Evolutionary conservation across 2,329 filamentous ascomycete species (phyloP), one percentile per base, ranked within the genome.

Genomic region (Colletotrichum eremochloae): DNA sequence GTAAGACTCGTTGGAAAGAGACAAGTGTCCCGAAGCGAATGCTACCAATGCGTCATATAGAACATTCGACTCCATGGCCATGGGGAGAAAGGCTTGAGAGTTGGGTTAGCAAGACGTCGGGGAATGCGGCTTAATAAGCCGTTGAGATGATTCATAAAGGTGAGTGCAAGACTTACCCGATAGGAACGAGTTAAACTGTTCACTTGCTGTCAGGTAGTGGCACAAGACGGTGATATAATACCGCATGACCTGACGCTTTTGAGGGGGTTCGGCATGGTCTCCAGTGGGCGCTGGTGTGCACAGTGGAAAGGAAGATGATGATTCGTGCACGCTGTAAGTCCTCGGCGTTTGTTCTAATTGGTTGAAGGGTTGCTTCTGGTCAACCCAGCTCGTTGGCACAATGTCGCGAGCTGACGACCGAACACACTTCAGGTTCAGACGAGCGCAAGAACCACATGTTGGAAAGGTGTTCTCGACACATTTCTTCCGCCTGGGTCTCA

Each of bases 1-100:
- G 42, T 72, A 74, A 1, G 63, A 53, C 2, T 57, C 29, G 24
- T 75, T 60, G 9, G 44, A 61, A 24, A 75, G 65, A 1, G 72
- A 72, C 6, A 75, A 38, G 14, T 75, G 74, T 2, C 72, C 68
- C 1, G 72, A 67, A 8, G 74, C 68, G 2, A 74, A 70, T 0
- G 74, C 65, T 7, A 75, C 56, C 2, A 75, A 53, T 3, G 74
- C 73, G 31, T 74, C 74, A 33, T 72, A 73, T 2, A 75, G 61
- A 11, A 74, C 65, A 11, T 40, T 56, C 2, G 74, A 75, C 48
- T 75, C 72, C 72, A 75, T 74, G 3, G 74, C 74, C 74, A 75
- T 75, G 2, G 74, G 74, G 14, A 75, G 44, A 9, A 74, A 74
- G 1, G 66, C 74, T 74, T 24, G 2, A 4, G 0, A 3, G n/a